Evolutionary conservation across 2,329 filamentous ascomycete species (phyloP).

Genomic region (Neofusicoccum sp.): DNA sequence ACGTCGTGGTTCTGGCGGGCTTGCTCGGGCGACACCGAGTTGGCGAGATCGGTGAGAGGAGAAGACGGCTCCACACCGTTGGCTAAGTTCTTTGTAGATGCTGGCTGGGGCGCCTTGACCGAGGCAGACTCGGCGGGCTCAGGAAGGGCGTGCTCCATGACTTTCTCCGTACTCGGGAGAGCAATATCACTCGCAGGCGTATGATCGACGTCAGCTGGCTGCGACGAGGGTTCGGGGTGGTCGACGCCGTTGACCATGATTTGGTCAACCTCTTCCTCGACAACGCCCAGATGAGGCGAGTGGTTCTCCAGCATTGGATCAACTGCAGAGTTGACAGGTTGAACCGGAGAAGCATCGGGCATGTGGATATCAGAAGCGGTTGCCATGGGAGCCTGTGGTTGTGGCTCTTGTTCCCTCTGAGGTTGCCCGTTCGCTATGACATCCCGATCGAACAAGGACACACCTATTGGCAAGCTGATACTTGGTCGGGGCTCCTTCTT

Average conservation of each 20-base stretch:
- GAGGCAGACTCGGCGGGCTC: conserved; percentile 21
- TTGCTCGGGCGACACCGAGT: conserved; percentile 20
- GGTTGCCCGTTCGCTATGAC: not conserved
- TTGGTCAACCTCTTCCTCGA: conserved; percentile 1
- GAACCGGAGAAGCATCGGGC: conserved; percentile 7
- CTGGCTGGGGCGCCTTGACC: conserved; percentile 28
- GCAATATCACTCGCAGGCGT: conserved; percentile 29
- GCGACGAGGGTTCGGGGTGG: not conserved
- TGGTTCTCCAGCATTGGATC: conserved; percentile 7
- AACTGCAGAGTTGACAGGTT: not conserved
- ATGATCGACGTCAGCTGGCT: conserved; percentile 23
- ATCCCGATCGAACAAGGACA: conserved; percentile 7
- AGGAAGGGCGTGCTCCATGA: conserved; percentile 23
- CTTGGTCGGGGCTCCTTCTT: conserved; percentile 7
- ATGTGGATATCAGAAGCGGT: not conserved
- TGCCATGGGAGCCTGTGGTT: not conserved
- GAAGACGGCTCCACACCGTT: conserved; percentile 19
- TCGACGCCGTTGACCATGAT: conserved; percentile 4
- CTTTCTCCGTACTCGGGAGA: conserved; percentile 35
- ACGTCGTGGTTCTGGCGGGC: not conserved
- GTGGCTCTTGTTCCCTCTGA: not conserved
- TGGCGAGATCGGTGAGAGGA: conserved; percentile 20
- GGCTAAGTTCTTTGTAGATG: conserved; percentile 24
- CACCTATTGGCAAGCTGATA: not conserved
- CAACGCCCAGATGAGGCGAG: not conserved